Evolutionary conservation across 2,329 filamentous ascomycete genomes (phyloP).

Genomic region (Xylaria sp.): DNA sequence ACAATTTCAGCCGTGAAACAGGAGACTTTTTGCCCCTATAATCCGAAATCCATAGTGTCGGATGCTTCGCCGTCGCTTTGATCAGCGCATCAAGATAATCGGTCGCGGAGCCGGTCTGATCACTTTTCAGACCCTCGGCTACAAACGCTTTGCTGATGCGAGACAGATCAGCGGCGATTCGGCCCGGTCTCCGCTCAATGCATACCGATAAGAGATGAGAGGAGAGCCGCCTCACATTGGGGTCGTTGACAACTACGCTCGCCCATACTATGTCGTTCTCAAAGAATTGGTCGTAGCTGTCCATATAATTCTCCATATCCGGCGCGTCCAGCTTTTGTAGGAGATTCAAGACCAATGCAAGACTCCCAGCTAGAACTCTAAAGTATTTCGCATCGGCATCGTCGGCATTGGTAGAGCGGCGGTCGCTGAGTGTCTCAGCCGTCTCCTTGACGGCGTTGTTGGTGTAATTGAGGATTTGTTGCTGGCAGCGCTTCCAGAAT

Average conservation of each 20-base stretch:
- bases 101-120: conserved; percentile 78
- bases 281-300: conserved; percentile 74
- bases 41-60: conserved; percentile 78
- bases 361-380: conserved; percentile 71
- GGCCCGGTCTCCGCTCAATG: conserved; percentile 58
- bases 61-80: conserved; percentile 71
- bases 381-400: conserved; percentile 89
- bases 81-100: conserved; percentile 76
- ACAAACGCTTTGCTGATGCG: conserved; percentile 71
- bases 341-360: conserved; percentile 66
- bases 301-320: conserved; percentile 69
- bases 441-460: conserved; percentile 84
- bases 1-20: conserved; percentile 70
- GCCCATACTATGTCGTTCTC: conserved; percentile 74
- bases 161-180: conserved; percentile 61
- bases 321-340: conserved; percentile 59
- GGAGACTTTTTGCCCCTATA: conserved; percentile 65
- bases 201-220: conserved; percentile 64
- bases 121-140: conserved; percentile 76
- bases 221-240: conserved; percentile 61
- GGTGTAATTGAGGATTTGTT: conserved; percentile 83
- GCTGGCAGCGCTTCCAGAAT: conserved; percentile 85
- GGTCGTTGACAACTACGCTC: conserved; percentile 71
- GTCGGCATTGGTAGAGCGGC: conserved; percentile 83
- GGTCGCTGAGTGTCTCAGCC: conserved; percentile 84